Evolutionary conservation across 1,284 basidiomycete genomes (phyloP), one percentile per base, ranked within the genome.

Genomic region (Pyrrhoderma lamaoense): DNA sequence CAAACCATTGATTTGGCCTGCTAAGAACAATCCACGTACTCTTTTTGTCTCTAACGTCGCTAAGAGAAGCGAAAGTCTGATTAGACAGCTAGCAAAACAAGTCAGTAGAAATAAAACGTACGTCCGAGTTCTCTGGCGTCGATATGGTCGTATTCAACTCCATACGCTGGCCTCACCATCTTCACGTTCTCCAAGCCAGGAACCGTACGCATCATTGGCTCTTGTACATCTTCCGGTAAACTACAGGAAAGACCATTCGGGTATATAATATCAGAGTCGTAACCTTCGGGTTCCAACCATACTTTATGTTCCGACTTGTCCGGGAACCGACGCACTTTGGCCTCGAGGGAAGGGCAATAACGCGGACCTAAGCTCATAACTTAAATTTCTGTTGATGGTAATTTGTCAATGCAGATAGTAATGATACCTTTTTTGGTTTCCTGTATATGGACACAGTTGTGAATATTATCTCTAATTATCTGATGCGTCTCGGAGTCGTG

Each of bases 81-180:
- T 39, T 9, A 47, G 19, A 43, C 51, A 22, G 47, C 25, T 45
- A 39, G 49, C 35, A 48, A 40, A 42, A 19, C 45, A 54, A 36
- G 47, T 31, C 27, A 50, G 16, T 44, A 53, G n/a, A 36, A 4
- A 40, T 22, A 25, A 8, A 13, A 72, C 79, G 57, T 57, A 88
- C 87, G 70, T 25, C 70, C 71, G 36, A 94, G 72, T 59, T 93
- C 90, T 35, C 88, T 72, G 3, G 92, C 84, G 66, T 94, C 91
- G n/a, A 94, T 76, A 61, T 91, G 84, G 60, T 94, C 92, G 59
- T 94, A 95, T 63, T 95, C 91, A 34, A 95, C 91, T 1, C 92
- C 92, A 67, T 94, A 95, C 0, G 90, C 92, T 0, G 91, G 89
- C 57, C 76, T 72, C 2, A 89, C 75, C 72, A 94, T 85, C 60